A percentile compares a stretch with the other conserved stretches of the same genome.
Conservation (phyloP, 176 grass and related monocot genomes). For the Panicum miliaceum region DNA sequence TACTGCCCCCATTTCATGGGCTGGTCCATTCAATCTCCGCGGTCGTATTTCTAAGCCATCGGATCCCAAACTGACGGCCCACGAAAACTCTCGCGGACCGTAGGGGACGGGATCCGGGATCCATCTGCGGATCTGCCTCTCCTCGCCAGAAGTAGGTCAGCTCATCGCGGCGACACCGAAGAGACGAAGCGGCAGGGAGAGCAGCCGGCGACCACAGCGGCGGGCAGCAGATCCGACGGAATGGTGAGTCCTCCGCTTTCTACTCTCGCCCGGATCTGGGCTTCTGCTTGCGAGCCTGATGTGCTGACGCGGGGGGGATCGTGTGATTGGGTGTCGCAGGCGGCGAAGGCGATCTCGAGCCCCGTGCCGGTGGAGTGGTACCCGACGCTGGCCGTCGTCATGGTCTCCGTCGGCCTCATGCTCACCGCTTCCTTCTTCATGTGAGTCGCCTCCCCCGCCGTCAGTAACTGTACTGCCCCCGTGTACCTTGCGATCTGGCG, state of each 20-base stretch:
- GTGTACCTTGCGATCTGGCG: background rate
- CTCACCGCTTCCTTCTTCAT: constrained; percentile 94
- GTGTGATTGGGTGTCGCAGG: constrained; percentile 49
- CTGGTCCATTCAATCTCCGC: too few species aligned
- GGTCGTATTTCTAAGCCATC: too few species aligned
- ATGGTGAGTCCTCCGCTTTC: constrained; percentile 35
- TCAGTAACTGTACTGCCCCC: background rate
- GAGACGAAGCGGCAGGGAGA: background rate
- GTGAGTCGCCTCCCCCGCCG: constrained; percentile 28
- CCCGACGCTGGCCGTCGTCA: constrained; percentile 70
- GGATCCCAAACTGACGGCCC: background rate
- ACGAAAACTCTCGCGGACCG: background rate
- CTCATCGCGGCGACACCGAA: constrained; percentile 23
- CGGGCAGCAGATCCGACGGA: constrained; percentile 36
- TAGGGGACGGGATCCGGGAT: too few species aligned
- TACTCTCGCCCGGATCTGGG: background rate
- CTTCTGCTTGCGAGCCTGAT: background rate
- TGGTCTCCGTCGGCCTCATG: constrained; percentile 74
- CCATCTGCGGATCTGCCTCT: background rate
- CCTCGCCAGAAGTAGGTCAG: background rate
- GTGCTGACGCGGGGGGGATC: background rate
- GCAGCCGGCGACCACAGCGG: constrained; percentile 12
- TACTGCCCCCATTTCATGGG: too few species aligned
- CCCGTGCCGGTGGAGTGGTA: constrained; percentile 89
- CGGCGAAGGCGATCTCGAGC: constrained; percentile 83